These are phyloP conservation scores for Candida nemodendra DNA, from an alignment of 805 yeast species.

Conservation along the genomic window DNA sequence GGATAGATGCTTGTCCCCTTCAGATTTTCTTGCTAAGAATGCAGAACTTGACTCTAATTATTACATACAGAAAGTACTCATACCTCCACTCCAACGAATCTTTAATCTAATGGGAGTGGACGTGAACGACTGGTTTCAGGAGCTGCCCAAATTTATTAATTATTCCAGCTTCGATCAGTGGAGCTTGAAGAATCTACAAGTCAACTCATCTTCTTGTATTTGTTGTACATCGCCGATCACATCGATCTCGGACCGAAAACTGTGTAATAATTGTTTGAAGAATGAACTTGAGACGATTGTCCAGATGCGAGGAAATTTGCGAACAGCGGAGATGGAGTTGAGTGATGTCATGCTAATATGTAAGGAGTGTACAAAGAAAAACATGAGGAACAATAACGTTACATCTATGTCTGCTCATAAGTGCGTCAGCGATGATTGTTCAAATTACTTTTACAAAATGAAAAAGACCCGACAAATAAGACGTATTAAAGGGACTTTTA, in stretches of 20 bases:
- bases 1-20: conserved; percentile 80
- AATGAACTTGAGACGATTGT: conserved; percentile 38
- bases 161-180: conserved; percentile 14
- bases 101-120: conserved; percentile 83
- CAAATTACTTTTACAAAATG: conserved; percentile 54
- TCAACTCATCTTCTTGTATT: conserved; percentile 30
- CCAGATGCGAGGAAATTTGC: conserved; percentile 30
- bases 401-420: conserved; percentile 30
- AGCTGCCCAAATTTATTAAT: conserved; percentile 48
- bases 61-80: conserved; percentile 76
- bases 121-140: conserved; percentile 70
- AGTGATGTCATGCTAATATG: conserved; percentile 35
- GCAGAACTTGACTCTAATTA: conserved; percentile 71
- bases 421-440: conserved; percentile 67
- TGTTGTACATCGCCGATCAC: conserved; percentile 25
- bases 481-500: conserved; percentile 4
- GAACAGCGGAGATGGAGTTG: conserved; percentile 28
- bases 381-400: conserved; percentile 15
- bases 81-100: conserved; percentile 87
- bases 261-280: conserved; percentile 36
- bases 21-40: conserved; percentile 51
- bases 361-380: conserved; percentile 33
- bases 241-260: conserved; percentile 4
- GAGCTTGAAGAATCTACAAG: conserved; percentile 17
- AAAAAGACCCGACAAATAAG: conserved; percentile 36